Percentiles rank a stretch among this genome's conserved stretches.
Conservation (phyloP, 2,329 filamentous ascomycete genomes). For the Myriangium duriaei region DNA sequence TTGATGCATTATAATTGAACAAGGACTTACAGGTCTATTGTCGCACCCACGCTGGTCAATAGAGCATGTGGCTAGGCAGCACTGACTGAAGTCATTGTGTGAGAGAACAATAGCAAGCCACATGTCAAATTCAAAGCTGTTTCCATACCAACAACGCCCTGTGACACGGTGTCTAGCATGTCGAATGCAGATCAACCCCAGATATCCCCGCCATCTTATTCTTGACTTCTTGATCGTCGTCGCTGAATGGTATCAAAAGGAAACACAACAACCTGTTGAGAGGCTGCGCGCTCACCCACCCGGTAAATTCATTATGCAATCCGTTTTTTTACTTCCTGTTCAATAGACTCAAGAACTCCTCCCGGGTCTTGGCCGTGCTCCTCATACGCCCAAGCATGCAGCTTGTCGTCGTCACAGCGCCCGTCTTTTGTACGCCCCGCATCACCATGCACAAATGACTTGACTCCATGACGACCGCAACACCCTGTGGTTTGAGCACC, state of each 20-base stretch:
- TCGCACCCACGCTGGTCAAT: no score
- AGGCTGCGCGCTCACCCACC: background rate
- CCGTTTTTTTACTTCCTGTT: constrained; percentile 16
- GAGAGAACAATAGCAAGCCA: no score
- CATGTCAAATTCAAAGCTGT: no score
- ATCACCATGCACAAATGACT: constrained; percentile 98
- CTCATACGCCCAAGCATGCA: constrained; percentile 97
- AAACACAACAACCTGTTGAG: constrained; percentile 6
- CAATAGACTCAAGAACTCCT: constrained; percentile 78
- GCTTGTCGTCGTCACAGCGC: constrained; percentile 78
- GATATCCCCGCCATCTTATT: no score
- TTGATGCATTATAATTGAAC: no score
- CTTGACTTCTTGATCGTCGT: background rate
- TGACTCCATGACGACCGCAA: constrained; percentile 95
- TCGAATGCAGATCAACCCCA: no score
- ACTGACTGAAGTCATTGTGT: no score
- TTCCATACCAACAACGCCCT: no score
- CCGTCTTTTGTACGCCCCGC: constrained; percentile 92
- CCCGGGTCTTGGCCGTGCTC: constrained; percentile 80
- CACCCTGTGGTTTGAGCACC: constrained; percentile 82
- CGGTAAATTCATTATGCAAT: constrained; percentile 1
- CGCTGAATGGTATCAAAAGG: constrained; percentile 5
- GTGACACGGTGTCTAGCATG: no score
- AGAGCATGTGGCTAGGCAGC: no score
- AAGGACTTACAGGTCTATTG: no score